Evolutionary conservation across 495 filamentous ascomycete species (phyloP), one percentile per base, ranked within the genome.

Genomic region (Chaetomium cochliodes): DNA sequence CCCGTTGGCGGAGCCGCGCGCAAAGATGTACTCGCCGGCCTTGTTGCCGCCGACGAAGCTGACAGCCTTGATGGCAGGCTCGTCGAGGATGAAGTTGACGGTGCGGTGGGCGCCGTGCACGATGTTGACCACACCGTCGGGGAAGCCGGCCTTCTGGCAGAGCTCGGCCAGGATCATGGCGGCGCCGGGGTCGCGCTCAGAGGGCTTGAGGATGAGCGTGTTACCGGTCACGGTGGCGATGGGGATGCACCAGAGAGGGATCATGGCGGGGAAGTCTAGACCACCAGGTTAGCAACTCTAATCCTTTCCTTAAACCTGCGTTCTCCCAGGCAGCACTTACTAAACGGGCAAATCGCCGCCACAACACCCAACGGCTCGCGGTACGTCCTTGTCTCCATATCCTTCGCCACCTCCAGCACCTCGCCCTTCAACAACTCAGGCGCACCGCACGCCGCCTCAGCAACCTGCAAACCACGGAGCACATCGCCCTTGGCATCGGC

Each of bases 201-300:
- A 99, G 5, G 94, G 94, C 85, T 99, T 99, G 63, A 99, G 78
- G 69, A 99, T 86, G 65, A 98, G 79, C 30, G 90, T 94, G 81
- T 99, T 99, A 56, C 94, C 96, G 13, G 92, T 96, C 3, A 96
- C 86, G 15, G 92, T 97, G 47, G 94, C 96, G 72, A 98, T 87
- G 22, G 94, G 96, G 61, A 98, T 96, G 60, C 85, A 96, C 94
- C 94, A 99, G 11, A 99, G 82, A 22, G 94, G 94, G 77, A 99
- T 99, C 94, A 99, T 99, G 67, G 94, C 94, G 49, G 94, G 94
- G 81, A 99, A 99, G 81, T 98, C 91, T 96, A 39, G n/a, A 5
- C 22, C 22, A 5, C 1, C 33, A 37, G 23, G 68, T 73, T 58
- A 78, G 70, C 46, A 53, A 59, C 16, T 33, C 5, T 18, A 3